Conservation (phyloP, 2,329 filamentous ascomycete species). For the Fusarium ramigenum region DNA sequence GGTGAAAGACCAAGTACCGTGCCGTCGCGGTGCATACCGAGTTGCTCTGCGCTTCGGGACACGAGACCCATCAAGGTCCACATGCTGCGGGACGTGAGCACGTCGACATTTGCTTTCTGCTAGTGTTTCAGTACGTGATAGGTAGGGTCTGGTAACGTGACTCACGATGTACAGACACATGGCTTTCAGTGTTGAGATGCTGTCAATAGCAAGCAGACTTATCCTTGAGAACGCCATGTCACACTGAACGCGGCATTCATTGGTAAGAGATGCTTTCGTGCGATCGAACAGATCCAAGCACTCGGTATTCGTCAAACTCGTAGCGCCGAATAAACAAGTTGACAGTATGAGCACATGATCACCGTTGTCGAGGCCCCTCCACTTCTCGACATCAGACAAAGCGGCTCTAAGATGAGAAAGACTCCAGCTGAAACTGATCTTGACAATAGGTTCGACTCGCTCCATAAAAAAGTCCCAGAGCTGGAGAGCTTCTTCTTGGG, state of each 20-base stretch:
- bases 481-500: background rate
- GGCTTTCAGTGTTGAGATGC: background rate
- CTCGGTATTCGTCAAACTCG: background rate
- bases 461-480: constrained; percentile 16
- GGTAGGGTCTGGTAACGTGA: accelerated
- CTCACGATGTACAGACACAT: constrained; percentile 15
- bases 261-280: background rate
- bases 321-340: constrained; percentile 1
- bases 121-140: accelerated
- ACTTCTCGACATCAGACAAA: background rate
- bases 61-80: constrained; percentile 7
- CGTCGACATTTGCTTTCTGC: constrained; percentile 19
- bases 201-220: background rate
- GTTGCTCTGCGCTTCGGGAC: constrained; percentile 9
- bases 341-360: background rate
- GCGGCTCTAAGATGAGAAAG: background rate
- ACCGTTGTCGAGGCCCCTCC: background rate
- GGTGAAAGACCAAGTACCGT: background rate
- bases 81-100: background rate
- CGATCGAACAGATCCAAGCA: background rate
- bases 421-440: constrained; percentile 25
- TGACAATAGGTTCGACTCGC: constrained; percentile 10
- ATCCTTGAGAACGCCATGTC: constrained; percentile 15
- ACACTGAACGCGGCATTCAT: constrained; percentile 3
- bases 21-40: constrained; percentile 21